Evolutionary conservation across 2,329 filamentous ascomycete species (phyloP).

Genomic region (Pleurostoma richardsiae): DNA sequence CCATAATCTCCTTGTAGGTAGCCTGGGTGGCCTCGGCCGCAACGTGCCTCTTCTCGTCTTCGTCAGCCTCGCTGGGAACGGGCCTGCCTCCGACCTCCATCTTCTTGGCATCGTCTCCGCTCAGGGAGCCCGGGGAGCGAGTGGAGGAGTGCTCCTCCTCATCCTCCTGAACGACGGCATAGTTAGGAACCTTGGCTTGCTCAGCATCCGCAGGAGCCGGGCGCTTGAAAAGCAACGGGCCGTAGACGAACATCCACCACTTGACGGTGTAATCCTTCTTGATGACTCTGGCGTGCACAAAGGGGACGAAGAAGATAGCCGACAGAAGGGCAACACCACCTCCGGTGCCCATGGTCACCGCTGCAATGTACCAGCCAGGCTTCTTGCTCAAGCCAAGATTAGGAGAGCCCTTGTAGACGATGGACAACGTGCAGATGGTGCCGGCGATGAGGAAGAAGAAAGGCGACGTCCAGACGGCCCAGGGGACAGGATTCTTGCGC

Average conservation of each 20-base stretch:
- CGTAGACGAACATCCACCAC: constrained; percentile 57
- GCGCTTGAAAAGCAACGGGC: constrained; percentile 61
- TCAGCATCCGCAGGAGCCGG: constrained; percentile 47
- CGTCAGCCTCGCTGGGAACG: constrained; percentile 17
- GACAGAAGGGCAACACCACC: constrained; percentile 54
- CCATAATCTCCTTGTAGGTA: constrained; percentile 58
- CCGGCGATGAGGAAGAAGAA: constrained; percentile 74
- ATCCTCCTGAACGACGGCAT: constrained; percentile 68
- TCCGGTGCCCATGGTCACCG: constrained; percentile 62
- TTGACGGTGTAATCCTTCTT: constrained; percentile 62
- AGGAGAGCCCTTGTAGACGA: constrained; percentile 78
- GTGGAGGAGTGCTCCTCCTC: constrained; percentile 21
- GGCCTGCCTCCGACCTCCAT: constrained; percentile 13
- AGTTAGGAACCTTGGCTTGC: constrained; percentile 63
- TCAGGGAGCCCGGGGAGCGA: constrained; percentile 11
- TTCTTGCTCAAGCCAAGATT: constrained; percentile 60
- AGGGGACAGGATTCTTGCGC: constrained; percentile 65
- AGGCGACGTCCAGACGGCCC: constrained; percentile 69
- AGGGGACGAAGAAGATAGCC: constrained; percentile 70
- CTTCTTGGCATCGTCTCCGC: constrained; percentile 11
- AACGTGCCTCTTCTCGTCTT: constrained; percentile 38
- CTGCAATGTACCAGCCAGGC: constrained; percentile 61
- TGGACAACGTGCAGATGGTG: constrained; percentile 69
- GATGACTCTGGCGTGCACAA: constrained; percentile 60
- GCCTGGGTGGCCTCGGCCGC: constrained; percentile 42